Percentiles rank a stretch among this genome's conserved stretches.
phyloP scores from a whole-genome alignment of 192 early-diverging fungal species.

The Physocladia obscura region DNA sequence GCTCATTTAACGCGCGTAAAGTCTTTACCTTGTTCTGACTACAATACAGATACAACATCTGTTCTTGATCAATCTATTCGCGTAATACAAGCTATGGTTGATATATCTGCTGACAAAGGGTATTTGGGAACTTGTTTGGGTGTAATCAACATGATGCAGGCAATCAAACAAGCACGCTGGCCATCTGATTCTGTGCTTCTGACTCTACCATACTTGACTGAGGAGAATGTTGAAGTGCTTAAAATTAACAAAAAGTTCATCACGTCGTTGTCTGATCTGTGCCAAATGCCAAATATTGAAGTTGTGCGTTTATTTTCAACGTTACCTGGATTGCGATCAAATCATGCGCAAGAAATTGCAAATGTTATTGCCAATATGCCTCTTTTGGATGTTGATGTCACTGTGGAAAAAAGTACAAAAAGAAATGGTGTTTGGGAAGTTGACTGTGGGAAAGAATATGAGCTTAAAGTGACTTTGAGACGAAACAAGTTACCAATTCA shows the following conservation, averaged over 20 bases:
- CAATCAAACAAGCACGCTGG: slow-evolving; percentile 90
- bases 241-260: slow-evolving; percentile 6
- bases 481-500: slow-evolving; percentile 22
- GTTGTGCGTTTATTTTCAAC: slow-evolving; percentile 12
- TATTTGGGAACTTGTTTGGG: slow-evolving; percentile 63
- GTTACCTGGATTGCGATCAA: slow-evolving; percentile 10
- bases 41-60: slow-evolving; percentile 83
- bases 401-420: slow-evolving; percentile 25
- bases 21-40: slow-evolving; percentile 81
- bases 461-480: slow-evolving; percentile 26
- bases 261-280: slow-evolving; percentile 14
- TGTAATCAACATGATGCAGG: slow-evolving; percentile 83
- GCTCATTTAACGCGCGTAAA: slow-evolving; percentile 77
- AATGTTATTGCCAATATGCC: slow-evolving; percentile 40
- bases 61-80: slow-evolving; percentile 92
- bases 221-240: slow-evolving; percentile 24
- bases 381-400: slow-evolving; percentile 20
- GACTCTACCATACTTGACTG: slow-evolving; percentile 58
- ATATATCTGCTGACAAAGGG: slow-evolving; percentile 72
- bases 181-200: slow-evolving; percentile 70
- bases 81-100: slow-evolving; percentile 91
- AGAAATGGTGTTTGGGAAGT: slow-evolving; percentile 46
- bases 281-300: slow-evolving; percentile 3
- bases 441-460: slow-evolving; percentile 41
- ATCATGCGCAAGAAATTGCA: slow-evolving; percentile 25